Conservation (phyloP, 345 rosid species). For the Eucalyptus albens region DNA sequence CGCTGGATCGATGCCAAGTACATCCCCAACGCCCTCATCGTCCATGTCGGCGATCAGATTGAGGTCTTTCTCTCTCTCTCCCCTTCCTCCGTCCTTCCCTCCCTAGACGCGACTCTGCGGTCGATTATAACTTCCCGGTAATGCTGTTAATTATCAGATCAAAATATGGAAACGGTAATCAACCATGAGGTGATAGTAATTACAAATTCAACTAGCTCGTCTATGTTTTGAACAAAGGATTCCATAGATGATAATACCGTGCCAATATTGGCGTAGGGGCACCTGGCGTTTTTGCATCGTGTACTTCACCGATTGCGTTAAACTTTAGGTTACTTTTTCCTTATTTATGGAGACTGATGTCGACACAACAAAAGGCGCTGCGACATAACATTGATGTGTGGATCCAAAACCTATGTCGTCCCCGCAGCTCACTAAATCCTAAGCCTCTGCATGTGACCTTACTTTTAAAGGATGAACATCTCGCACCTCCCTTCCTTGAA, state of each 20-base stretch:
- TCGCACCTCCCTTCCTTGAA: background rate
- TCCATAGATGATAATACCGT: background rate
- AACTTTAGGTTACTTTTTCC: background rate
- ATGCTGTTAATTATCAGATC: background rate
- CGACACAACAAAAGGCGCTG: rapidly evolving
- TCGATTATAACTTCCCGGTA: background rate
- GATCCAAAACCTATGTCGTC: background rate
- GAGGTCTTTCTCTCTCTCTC: conserved; percentile 23
- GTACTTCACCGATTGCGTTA: no score
- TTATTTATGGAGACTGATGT: no score
- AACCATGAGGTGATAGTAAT: background rate
- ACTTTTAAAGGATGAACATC: background rate
- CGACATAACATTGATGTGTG: background rate
- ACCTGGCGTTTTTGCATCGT: background rate
- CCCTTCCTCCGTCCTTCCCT: background rate
- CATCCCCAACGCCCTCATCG: conserved; percentile 63
- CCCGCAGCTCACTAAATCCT: background rate
- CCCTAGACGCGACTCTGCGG: background rate
- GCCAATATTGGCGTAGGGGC: background rate
- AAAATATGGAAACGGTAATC: background rate
- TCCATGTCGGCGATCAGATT: conserved; percentile 82
- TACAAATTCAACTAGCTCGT: background rate
- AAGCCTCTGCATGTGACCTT: background rate
- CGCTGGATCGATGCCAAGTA: conserved; percentile 60
- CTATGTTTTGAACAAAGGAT: background rate